A percentile compares a stretch with the other conserved stretches of the same genome.
phyloP scores from a whole-genome alignment of 345 rosid genomes.

The Corymbia maculata region DNA sequence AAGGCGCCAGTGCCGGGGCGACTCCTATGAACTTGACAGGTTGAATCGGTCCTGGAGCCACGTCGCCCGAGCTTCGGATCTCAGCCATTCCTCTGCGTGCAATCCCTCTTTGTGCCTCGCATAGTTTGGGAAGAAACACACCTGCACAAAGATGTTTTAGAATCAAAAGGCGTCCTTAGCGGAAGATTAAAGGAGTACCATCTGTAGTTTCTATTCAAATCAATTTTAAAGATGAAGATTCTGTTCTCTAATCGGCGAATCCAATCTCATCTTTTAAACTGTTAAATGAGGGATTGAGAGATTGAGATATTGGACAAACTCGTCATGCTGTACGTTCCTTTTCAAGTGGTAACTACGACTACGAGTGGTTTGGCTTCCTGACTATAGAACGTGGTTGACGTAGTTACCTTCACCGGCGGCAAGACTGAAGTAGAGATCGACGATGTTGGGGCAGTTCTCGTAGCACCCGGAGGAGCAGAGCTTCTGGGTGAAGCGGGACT shows the following conservation, averaged over 20 bases:
- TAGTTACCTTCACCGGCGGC: constrained; percentile 86
- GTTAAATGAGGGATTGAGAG: not conserved
- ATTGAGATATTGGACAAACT: not conserved
- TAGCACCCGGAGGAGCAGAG: constrained; percentile 80
- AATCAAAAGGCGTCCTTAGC: not conserved
- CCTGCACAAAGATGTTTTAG: constrained; percentile 17
- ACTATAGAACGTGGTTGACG: not conserved
- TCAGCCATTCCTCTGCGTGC: constrained; percentile 51
- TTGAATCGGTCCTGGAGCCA: constrained; percentile 35
- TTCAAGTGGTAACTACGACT: not conserved
- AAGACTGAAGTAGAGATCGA: constrained; percentile 83
- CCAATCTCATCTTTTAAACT: not conserved
- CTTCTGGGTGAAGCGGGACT: constrained; percentile 43
- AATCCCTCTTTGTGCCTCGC: constrained; percentile 40
- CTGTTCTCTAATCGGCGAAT: not conserved
- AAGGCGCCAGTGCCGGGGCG: constrained; percentile 21
- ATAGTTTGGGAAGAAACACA: constrained; percentile 66
- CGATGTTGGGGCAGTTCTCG: constrained; percentile 60
- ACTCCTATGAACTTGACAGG: not conserved
- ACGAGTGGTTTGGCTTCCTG: not conserved
- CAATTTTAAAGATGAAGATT: not conserved
- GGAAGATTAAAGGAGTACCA: not conserved
- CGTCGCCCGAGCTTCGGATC: constrained; percentile 50
- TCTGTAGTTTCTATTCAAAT: not conserved
- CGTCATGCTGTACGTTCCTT: not conserved